Evolutionary conservation across 78 protist species (phyloP).

Genomic region (Dictyostelium capitatum): DNA sequence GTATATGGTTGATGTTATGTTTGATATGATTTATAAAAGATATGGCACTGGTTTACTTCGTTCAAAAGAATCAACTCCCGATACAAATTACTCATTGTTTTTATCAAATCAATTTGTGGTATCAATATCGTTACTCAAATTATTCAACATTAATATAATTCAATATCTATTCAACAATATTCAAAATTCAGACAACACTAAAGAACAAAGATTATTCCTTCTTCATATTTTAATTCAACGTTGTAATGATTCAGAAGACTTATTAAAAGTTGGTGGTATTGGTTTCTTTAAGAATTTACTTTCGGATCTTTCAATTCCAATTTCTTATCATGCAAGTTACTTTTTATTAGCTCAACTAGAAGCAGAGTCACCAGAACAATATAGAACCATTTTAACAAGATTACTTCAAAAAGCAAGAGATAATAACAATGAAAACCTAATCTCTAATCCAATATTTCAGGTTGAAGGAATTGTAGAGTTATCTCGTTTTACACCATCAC

Average conservation of each 20-base stretch:
- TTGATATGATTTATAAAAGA: constrained; percentile 61
- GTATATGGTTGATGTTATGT: constrained; percentile 44
- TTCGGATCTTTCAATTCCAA: constrained; percentile 35
- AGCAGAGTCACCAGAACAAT: constrained; percentile 71
- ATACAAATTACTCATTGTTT: constrained; percentile 71
- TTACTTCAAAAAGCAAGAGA: constrained; percentile 69
- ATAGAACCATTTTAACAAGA: constrained; percentile 49
- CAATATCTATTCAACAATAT: constrained; percentile 57
- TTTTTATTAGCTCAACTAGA: constrained; percentile 75
- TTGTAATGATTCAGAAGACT: constrained; percentile 36
- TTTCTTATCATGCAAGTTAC: constrained; percentile 77
- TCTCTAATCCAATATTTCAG: constrained; percentile 77
- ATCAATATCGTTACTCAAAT: constrained; percentile 25
- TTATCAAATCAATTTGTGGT: constrained; percentile 63
- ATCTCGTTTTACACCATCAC: constrained; percentile 8
- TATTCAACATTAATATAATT: constrained; percentile 44
- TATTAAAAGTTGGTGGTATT: constrained; percentile 57
- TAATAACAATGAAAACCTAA: constrained; percentile 58
- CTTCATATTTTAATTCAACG: constrained; percentile 55
- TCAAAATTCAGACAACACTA: background rate
- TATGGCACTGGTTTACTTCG: constrained; percentile 11
- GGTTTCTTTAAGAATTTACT: constrained; percentile 61
- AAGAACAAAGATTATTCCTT: constrained; percentile 56
- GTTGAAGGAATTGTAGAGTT: constrained; percentile 73
- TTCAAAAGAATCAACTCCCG: constrained; percentile 35